Evolutionary conservation across 495 filamentous ascomycete species (phyloP).

Genomic region (Neurospora sp.): DNA sequence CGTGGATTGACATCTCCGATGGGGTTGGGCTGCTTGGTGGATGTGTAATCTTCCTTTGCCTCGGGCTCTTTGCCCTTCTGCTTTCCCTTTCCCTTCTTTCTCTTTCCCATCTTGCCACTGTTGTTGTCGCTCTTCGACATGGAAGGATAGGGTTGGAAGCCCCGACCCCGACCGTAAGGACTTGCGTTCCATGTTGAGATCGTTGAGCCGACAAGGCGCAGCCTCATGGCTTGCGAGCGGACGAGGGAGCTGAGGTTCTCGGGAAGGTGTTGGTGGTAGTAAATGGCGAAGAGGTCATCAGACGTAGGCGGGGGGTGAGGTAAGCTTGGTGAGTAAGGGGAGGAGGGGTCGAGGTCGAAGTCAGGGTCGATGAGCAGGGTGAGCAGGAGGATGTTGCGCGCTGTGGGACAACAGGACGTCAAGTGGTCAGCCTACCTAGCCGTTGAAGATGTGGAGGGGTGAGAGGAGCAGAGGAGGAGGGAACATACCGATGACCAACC

Average conservation of each 20-base stretch:
- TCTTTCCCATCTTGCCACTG: background rate
- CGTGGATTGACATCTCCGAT: background rate
- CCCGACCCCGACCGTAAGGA: constrained; percentile 13
- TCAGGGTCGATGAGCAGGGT: constrained; percentile 17
- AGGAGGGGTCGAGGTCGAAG: background rate
- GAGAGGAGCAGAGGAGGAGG: background rate
- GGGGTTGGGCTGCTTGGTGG: background rate
- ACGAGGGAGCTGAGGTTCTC: constrained; percentile 6
- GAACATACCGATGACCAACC: constrained; percentile 16
- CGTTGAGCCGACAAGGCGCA: constrained; percentile 9
- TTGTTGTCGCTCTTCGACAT: background rate
- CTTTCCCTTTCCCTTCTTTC: background rate
- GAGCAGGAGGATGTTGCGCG: constrained; percentile 22
- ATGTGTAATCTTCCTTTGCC: background rate
- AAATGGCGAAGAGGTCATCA: constrained; percentile 15
- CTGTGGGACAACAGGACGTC: background rate
- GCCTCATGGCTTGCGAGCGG: constrained; percentile 11
- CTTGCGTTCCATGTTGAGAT: constrained; percentile 13
- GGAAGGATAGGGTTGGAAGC: constrained; percentile 16
- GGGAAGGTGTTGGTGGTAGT: constrained; percentile 18
- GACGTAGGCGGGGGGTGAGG: background rate
- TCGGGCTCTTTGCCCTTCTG: background rate
- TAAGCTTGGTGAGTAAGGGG: background rate
- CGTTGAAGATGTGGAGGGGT: background rate
- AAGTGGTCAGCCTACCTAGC: background rate